Conservation (phyloP, 768 basidiomycete species). For the Boletus sp. region DNA sequence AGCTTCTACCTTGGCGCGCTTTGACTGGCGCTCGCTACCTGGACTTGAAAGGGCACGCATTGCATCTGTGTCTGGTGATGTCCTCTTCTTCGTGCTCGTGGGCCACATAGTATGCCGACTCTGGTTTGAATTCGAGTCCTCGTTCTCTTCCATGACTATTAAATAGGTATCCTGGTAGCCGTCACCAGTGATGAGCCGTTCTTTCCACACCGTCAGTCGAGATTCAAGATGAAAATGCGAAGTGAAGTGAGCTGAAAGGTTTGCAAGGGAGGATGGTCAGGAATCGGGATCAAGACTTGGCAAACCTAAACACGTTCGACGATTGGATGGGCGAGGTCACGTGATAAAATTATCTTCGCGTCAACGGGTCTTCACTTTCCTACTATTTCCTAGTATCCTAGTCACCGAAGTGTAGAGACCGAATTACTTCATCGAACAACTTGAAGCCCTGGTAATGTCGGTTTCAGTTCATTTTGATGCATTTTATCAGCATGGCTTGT, state of each 20-base stretch:
- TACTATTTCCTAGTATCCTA: too few relatives aligned
- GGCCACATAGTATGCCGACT: constrained; percentile 2
- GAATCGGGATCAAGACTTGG: background rate
- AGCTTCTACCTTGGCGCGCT: constrained; percentile 28
- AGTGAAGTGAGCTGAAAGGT: background rate
- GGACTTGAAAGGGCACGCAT: constrained; percentile 11
- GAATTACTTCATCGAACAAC: too few relatives aligned
- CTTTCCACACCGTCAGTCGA: background rate
- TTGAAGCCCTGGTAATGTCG: too few relatives aligned
- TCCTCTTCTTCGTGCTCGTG: constrained; percentile 27
- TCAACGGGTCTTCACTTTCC: too few relatives aligned
- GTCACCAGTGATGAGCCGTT: background rate
- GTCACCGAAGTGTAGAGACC: too few relatives aligned
- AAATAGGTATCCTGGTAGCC: background rate
- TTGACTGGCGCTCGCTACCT: constrained; percentile 16
- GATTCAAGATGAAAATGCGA: background rate
- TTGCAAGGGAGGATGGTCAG: background rate
- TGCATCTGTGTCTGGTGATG: constrained; percentile 28
- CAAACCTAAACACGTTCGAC: background rate
- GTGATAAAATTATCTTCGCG: background rate
- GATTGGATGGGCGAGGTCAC: constrained; percentile 8
- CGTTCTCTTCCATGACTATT: background rate
- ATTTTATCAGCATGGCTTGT: too few relatives aligned
- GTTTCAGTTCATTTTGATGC: too few relatives aligned
- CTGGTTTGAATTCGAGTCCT: background rate